phyloP scores from a whole-genome alignment of 345 rosid species.

The Gossypium rotundifolium region DNA sequence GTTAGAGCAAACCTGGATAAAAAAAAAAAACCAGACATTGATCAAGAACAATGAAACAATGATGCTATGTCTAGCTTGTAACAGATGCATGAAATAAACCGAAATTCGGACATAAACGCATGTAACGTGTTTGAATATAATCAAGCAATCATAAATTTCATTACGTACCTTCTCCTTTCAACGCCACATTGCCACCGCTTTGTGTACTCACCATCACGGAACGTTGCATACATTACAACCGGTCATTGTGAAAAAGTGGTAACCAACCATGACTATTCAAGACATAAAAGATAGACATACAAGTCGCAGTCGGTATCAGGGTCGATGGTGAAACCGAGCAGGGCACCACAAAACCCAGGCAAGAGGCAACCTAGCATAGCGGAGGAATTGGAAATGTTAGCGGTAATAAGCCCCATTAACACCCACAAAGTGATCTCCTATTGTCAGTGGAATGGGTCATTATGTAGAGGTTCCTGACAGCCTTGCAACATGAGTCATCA shows the following conservation, averaged over 20 bases:
- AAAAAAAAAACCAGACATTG: neutral
- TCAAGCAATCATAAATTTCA: neutral
- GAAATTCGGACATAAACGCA: neutral
- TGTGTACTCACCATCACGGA: neutral
- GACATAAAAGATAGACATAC: slow-evolving; percentile 33
- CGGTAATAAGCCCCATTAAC: slow-evolving; percentile 41
- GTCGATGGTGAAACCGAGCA: slow-evolving; percentile 55
- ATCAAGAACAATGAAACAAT: neutral
- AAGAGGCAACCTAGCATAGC: slow-evolving; percentile 67
- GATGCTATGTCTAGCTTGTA: neutral
- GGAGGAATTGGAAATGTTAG: slow-evolving; percentile 49
- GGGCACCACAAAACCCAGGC: slow-evolving; percentile 70
- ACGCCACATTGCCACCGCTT: neutral
- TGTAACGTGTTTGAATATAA: neutral
- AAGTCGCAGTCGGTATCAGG: slow-evolving; percentile 61
- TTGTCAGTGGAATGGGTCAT: slow-evolving; percentile 28
- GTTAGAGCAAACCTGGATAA: neutral
- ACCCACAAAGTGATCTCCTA: slow-evolving; percentile 34
- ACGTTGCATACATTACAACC: neutral
- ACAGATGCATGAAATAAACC: neutral
- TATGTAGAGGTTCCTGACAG: slow-evolving; percentile 31
- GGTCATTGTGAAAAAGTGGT: neutral
- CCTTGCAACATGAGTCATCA: slow-evolving; percentile 38
- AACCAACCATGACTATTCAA: too few species aligned
- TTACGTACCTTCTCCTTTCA: neutral